Percentiles rank a stretch among this genome's conserved stretches.
phyloP scores from a whole-genome alignment of 176 grass and related monocot genomes.

The Olyra latifolia region DNA sequence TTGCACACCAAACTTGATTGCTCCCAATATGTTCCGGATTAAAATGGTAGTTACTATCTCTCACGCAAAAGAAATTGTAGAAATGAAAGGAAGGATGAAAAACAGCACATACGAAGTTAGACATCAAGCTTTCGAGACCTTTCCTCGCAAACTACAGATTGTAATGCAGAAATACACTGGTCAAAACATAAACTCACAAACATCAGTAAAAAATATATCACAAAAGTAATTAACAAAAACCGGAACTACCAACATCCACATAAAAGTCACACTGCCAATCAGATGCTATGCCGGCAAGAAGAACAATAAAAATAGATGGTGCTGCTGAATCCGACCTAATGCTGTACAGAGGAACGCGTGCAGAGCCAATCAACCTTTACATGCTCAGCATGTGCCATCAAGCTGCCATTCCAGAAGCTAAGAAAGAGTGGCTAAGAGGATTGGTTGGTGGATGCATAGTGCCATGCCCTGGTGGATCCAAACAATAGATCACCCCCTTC shows the following conservation, averaged over 20 bases:
- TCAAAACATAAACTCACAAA: neutral
- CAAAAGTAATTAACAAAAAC: constrained; percentile 15
- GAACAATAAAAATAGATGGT: constrained; percentile 24
- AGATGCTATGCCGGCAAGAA: neutral
- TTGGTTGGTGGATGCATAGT: constrained; percentile 31
- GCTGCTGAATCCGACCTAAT: constrained; percentile 26
- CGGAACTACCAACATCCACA: constrained; percentile 6
- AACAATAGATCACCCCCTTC: constrained; percentile 40
- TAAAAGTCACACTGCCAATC: constrained; percentile 5
- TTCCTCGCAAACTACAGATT: neutral
- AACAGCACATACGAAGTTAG: neutral
- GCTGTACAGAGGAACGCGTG: constrained; percentile 31
- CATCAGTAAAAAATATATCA: neutral
- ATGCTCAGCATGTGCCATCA: constrained; percentile 11
- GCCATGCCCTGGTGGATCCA: constrained; percentile 49
- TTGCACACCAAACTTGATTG: too few species aligned
- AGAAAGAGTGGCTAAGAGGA: constrained; percentile 4
- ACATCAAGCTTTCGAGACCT: neutral
- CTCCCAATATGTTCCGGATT: neutral
- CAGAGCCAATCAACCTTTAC: constrained; percentile 26
- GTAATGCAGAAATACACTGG: neutral
- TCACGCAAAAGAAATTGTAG: neutral
- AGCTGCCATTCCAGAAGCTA: constrained; percentile 1
- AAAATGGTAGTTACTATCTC: neutral
- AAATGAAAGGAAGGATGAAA: neutral